phyloP scores from a whole-genome alignment of 2,329 filamentous ascomycete species.

The Biscogniauxia marginata region DNA sequence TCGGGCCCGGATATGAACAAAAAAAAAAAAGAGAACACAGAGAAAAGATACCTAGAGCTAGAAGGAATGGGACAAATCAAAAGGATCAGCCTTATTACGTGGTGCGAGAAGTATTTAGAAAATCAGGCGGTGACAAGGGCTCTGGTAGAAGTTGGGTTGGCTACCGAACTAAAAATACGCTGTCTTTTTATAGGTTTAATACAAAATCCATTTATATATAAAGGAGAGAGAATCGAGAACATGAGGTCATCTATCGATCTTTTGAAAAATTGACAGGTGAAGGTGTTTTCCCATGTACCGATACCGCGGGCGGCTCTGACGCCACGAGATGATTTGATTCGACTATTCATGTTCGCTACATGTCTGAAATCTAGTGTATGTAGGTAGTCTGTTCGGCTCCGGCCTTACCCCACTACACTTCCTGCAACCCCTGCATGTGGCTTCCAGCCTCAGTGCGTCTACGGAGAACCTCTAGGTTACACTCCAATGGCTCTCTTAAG shows the following conservation, averaged over 20 bases:
- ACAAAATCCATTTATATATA: no score
- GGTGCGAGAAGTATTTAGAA: not conserved
- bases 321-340: not conserved
- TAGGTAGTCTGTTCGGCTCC: not conserved
- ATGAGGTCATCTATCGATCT: not conserved
- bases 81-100: not conserved
- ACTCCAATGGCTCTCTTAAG: not conserved
- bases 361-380: not conserved
- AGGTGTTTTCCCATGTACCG: not conserved
- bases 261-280: not conserved
- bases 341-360: not conserved
- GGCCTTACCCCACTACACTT: not conserved
- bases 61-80: not conserved
- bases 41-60: not conserved
- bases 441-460: not conserved
- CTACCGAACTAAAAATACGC: not conserved
- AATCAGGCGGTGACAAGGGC: not conserved
- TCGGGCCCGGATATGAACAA: not conserved
- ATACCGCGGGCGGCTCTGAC: not conserved
- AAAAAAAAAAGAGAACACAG: not conserved
- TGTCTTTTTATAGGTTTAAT: not conserved
- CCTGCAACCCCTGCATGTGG: not conserved
- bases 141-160: not conserved
- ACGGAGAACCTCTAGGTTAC: no score
- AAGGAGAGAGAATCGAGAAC: not conserved